These are phyloP conservation scores for Candida pseudofarinosa DNA, from an alignment of 805 yeast genomes.

Conservation along the genomic window DNA sequence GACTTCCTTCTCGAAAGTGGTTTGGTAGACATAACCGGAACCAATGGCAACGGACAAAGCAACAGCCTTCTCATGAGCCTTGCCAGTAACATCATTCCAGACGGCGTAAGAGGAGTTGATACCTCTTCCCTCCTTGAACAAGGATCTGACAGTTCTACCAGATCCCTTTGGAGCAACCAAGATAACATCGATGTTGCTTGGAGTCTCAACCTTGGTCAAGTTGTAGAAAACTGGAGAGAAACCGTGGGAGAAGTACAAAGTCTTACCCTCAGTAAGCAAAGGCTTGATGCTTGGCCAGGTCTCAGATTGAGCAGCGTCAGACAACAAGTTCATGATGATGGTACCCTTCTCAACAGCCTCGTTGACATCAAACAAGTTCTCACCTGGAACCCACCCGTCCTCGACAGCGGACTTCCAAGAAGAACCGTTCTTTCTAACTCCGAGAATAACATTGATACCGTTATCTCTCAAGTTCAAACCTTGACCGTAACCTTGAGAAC, in stretches of 20 bases:
- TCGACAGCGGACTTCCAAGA: constrained; percentile 99
- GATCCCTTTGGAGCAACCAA: constrained; percentile 99
- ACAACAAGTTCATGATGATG: constrained; percentile 92
- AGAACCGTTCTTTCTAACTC: constrained; percentile 98
- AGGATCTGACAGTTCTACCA: constrained; percentile 98
- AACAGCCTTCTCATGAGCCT: constrained; percentile 98
- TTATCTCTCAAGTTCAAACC: constrained; percentile 99
- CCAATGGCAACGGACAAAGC: constrained; percentile 99
- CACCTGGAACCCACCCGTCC: constrained; percentile 99
- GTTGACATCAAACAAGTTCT: constrained; percentile 89
- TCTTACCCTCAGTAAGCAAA: constrained; percentile 91
- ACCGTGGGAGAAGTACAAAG: constrained; percentile 98
- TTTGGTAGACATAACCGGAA: constrained; percentile 99
- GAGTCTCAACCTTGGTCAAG: constrained; percentile 94
- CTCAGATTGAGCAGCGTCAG: constrained; percentile 99
- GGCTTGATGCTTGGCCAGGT: constrained; percentile 91
- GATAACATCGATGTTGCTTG: constrained; percentile 92
- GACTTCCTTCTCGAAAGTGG: constrained; percentile 98
- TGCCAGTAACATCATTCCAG: constrained; percentile 98
- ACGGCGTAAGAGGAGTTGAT: constrained; percentile 99
- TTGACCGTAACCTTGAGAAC: constrained; percentile 99
- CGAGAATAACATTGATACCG: constrained; percentile 94
- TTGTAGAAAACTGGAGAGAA: constrained; percentile 99
- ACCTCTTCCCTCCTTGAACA: constrained; percentile 99
- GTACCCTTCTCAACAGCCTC: constrained; percentile 95